These are phyloP conservation scores for Amaranthus hypochondriacus DNA, from an alignment of 148 eudicot genomes.

Conservation along the genomic window DNA sequence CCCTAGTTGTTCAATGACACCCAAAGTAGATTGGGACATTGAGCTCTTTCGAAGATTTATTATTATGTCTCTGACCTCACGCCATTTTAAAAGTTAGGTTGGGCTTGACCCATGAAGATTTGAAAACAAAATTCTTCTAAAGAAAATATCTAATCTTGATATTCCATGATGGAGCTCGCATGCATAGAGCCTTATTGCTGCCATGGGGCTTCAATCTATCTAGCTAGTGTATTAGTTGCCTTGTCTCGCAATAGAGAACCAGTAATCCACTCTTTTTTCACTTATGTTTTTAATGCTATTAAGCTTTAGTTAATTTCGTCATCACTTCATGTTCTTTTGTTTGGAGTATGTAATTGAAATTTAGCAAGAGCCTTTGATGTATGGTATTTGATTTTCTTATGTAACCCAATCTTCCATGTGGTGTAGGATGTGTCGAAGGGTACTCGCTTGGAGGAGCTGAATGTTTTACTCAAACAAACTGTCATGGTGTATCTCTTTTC, in stretches of 20 bases:
- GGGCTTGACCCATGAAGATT: not conserved
- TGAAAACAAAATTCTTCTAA: not conserved
- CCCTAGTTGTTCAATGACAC: not conserved
- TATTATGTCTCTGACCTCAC: not conserved
- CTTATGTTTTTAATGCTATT: not conserved
- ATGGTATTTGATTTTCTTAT: not conserved
- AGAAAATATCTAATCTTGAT: not conserved
- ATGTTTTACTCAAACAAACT: constrained; percentile 79
- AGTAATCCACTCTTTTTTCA: not conserved
- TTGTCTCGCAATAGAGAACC: not conserved
- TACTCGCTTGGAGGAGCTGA: constrained; percentile 84
- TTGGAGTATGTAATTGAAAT: not conserved
- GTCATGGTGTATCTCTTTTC: constrained; percentile 57
- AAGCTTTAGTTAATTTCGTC: not conserved
- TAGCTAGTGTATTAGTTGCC: not conserved
- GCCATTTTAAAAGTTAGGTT: constrained; percentile 1
- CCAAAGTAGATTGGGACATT: not conserved
- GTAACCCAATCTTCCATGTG: constrained; percentile 4
- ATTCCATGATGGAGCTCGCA: not conserved
- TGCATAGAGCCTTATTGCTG: not conserved
- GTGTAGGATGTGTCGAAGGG: constrained; percentile 86
- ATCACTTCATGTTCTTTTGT: not conserved
- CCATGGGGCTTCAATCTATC: not conserved
- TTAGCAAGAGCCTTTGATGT: not conserved
- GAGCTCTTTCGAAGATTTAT: not conserved